Percentiles rank a stretch among this genome's conserved stretches.
Evolutionary conservation across 2,329 filamentous ascomycete species (phyloP).

Genomic region (Arachnopeziza araneosa): DNA sequence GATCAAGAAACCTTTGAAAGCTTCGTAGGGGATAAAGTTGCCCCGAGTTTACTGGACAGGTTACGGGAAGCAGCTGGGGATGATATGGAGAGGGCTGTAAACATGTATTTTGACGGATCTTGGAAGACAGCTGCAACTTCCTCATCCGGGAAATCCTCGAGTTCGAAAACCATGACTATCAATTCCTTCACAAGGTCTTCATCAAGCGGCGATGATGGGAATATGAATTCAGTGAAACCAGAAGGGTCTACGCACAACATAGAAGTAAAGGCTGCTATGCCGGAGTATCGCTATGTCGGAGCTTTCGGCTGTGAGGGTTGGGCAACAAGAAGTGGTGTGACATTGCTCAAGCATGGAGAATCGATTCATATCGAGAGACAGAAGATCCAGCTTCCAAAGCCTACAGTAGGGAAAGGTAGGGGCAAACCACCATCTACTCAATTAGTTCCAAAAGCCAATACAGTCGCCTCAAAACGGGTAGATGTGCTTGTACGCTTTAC

Average conservation of each 20-base stretch:
- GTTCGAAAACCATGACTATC: slow-evolving; percentile 17
- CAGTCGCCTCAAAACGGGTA: slow-evolving; percentile 54
- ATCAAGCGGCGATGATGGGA: slow-evolving; percentile 5
- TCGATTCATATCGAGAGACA: slow-evolving; percentile 80
- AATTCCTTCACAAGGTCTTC: slow-evolving; percentile 22
- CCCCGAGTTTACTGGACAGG: slow-evolving; percentile 40
- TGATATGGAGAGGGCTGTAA: slow-evolving; percentile 57
- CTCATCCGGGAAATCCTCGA: slow-evolving; percentile 2
- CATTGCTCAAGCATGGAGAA: slow-evolving; percentile 75
- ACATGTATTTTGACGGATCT: slow-evolving; percentile 66
- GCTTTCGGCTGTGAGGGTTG: slow-evolving; percentile 89
- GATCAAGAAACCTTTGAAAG: slow-evolving; percentile 53
- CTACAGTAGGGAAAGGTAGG: slow-evolving; percentile 40
- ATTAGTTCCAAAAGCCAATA: slow-evolving; percentile 26
- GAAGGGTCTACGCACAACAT: slow-evolving; percentile 16
- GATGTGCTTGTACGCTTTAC: slow-evolving; percentile 93
- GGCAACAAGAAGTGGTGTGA: slow-evolving; percentile 78
- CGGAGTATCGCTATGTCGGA: slow-evolving; percentile 70
- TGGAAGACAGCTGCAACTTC: slow-evolving; percentile 40
- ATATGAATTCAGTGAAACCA: slow-evolving; percentile 18
- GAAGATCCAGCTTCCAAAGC: slow-evolving; percentile 58
- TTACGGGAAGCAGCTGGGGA: slow-evolving; percentile 51
- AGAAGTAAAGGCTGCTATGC: slow-evolving; percentile 31
- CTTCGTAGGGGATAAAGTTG: slow-evolving; percentile 54
- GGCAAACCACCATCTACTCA: slow-evolving; percentile 30